Percentiles rank a stretch among this genome's conserved stretches.
phyloP scores from a whole-genome alignment of 2,329 filamentous ascomycete genomes.

The Colletotrichum tropicale region DNA sequence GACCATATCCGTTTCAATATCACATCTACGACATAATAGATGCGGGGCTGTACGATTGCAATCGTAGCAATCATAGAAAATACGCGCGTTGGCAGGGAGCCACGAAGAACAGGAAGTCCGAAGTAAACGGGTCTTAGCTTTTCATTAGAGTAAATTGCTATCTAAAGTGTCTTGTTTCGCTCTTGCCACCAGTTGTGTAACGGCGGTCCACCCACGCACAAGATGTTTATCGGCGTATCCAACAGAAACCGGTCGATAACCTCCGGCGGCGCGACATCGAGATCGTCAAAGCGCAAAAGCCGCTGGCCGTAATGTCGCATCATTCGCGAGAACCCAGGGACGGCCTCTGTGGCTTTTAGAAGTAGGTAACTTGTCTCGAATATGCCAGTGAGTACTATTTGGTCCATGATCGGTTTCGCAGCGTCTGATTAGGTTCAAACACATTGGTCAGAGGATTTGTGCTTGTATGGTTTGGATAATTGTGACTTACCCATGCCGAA shows the following conservation, averaged over 20 bases:
- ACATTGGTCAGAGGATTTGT: not conserved
- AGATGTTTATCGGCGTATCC: slow-evolving; percentile 2
- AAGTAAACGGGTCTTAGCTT: too few relatives aligned
- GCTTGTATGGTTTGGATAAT: not conserved
- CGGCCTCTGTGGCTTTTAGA: not conserved
- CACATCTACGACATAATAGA: too few relatives aligned
- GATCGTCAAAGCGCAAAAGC: not conserved
- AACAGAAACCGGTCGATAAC: not conserved
- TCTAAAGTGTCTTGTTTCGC: not conserved
- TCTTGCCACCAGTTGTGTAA: slow-evolving; percentile 2
- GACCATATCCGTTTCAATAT: too few relatives aligned
- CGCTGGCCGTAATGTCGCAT: not conserved
- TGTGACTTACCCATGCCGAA: not conserved
- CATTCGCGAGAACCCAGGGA: not conserved
- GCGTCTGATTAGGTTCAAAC: not conserved
- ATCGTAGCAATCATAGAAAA: too few relatives aligned
- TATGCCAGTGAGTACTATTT: not conserved
- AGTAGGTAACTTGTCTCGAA: not conserved
- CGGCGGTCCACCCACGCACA: not conserved
- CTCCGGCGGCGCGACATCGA: not conserved
- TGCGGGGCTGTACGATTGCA: too few relatives aligned
- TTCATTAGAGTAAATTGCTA: not conserved
- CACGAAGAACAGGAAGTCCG: too few relatives aligned
- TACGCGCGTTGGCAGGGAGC: too few relatives aligned
- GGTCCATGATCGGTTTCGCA: not conserved